Conservation (phyloP, 2,329 filamentous ascomycete genomes). For the Talaromyces piceae region DNA sequence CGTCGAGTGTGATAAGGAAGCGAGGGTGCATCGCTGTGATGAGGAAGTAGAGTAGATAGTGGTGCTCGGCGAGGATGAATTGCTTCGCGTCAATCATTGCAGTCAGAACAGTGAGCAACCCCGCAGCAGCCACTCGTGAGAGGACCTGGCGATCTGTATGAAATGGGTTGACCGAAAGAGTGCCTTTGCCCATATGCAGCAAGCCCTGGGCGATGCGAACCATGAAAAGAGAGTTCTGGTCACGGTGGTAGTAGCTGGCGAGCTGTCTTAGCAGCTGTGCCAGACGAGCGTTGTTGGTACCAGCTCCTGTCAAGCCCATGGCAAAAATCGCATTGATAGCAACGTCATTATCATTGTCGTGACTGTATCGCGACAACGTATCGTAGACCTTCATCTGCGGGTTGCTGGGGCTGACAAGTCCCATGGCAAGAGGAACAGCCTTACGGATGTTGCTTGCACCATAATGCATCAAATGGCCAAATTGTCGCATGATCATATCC, state of each 20-base stretch:
- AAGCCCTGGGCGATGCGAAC: slow-evolving; percentile 96
- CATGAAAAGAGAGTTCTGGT: slow-evolving; percentile 97
- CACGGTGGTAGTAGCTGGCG: slow-evolving; percentile 95
- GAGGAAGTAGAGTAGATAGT: slow-evolving; percentile 96
- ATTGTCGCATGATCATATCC: slow-evolving; percentile 96
- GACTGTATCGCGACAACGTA: slow-evolving; percentile 91
- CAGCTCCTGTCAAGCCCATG: slow-evolving; percentile 93
- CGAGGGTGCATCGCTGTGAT: slow-evolving; percentile 94
- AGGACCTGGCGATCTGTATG: slow-evolving; percentile 96
- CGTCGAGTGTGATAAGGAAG: slow-evolving; percentile 92
- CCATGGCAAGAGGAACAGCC: slow-evolving; percentile 93
- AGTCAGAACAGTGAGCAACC: slow-evolving; percentile 80
- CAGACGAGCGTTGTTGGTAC: slow-evolving; percentile 94
- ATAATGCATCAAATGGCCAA: slow-evolving; percentile 98
- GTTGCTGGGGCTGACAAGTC: slow-evolving; percentile 92
- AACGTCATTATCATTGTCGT: slow-evolving; percentile 98
- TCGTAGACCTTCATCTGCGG: slow-evolving; percentile 99
- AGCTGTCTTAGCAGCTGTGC: slow-evolving; percentile 91
- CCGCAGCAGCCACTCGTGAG: slow-evolving; percentile 81
- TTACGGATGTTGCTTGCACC: slow-evolving; percentile 95
- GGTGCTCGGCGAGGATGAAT: slow-evolving; percentile 63
- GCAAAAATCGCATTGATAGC: slow-evolving; percentile 98
- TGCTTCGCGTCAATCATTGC: slow-evolving; percentile 94
- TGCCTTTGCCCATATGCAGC: slow-evolving; percentile 98
- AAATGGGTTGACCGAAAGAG: slow-evolving; percentile 94